phyloP scores from a whole-genome alignment of 768 basidiomycete species.

The Daedalea quercina region DNA sequence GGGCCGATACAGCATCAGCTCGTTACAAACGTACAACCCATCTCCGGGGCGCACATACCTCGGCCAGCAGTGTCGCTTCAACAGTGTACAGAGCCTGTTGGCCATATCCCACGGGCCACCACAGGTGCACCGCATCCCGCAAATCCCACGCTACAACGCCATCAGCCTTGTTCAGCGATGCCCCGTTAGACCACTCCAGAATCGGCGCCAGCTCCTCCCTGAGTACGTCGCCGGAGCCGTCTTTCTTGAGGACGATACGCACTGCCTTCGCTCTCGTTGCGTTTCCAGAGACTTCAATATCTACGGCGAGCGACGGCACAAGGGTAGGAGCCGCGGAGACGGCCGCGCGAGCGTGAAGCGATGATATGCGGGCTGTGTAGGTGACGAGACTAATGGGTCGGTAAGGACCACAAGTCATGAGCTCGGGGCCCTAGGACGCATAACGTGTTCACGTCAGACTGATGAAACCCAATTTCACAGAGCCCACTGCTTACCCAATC shows the following conservation, averaged over 20 bases:
- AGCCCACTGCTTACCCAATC: constrained; percentile 25
- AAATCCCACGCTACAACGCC: constrained; percentile 25
- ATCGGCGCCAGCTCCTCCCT: constrained; percentile 9
- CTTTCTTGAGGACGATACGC: constrained; percentile 12
- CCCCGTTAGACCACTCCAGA: background rate
- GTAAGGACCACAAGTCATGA: constrained; percentile 31
- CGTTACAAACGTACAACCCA: background rate
- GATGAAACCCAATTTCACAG: background rate
- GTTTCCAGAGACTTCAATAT: constrained; percentile 9
- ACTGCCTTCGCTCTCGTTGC: constrained; percentile 7
- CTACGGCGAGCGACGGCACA: constrained; percentile 20
- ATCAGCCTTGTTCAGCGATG: background rate
- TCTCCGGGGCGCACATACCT: constrained; percentile 12
- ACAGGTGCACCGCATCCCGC: constrained; percentile 28
- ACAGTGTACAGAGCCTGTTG: constrained; percentile 32
- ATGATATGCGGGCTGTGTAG: constrained; percentile 17
- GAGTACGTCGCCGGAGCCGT: background rate
- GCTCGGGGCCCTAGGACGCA: constrained; percentile 25
- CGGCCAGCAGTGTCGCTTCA: constrained; percentile 23
- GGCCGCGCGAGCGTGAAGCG: constrained; percentile 16
- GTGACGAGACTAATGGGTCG: constrained; percentile 22
- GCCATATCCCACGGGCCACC: constrained; percentile 39
- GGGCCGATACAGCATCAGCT: too few relatives aligned
- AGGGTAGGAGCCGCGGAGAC: constrained; percentile 17
- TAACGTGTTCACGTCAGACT: background rate